Evolutionary conservation across 2,329 filamentous ascomycete genomes (phyloP), one percentile per base, ranked within the genome.

Genomic region (Fusarium sp.): DNA sequence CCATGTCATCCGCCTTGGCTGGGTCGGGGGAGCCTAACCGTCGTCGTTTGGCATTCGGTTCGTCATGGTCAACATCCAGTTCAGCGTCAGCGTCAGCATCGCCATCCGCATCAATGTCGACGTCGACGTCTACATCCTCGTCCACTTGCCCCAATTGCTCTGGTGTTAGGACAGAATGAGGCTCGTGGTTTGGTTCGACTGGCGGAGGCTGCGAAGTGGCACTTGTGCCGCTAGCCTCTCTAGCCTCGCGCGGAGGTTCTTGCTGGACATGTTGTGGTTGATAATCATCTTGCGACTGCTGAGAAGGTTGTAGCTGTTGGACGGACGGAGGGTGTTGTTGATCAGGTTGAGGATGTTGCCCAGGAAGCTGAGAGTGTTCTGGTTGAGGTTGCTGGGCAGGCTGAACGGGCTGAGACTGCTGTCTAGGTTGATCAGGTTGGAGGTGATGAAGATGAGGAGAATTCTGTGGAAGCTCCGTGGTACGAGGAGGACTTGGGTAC

Each of bases 1-100:
- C 79, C 13, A 81, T 66, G 1, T 72, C 68, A 15, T 76, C 73
- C 14, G 76, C 73, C 13, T 76, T 73, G 10, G 69, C 61, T n/a
- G 70, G 45, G 14, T 71, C 68, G 4, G 69, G 57, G 3, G 67
- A 67, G 27, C 47, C 74, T 6, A 81, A 58, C 29, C 77, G 73
- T 35, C 69, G 76, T 9, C 80, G 75, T 60, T 82, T 83, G 4
- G 74, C 68, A 6, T 68, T 66, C 14, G 75, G 78, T 47, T 77
- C 73, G 4, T 78, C 73, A 17, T 75, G 72, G 4, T 78, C 72
- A n/a, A 65, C 58, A 39, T 72, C 71, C 8, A 53, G 66, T 13
- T 68, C 66, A 9, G 62, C 52, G 35, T 69, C 53, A 15, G 13
- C 72, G 8, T 77, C 72, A 9, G 67, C 73, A 6, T 78, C 73